Evolutionary conservation across 495 filamentous ascomycete genomes (phyloP).

Genomic region (Annulohypoxylon maeteangense): DNA sequence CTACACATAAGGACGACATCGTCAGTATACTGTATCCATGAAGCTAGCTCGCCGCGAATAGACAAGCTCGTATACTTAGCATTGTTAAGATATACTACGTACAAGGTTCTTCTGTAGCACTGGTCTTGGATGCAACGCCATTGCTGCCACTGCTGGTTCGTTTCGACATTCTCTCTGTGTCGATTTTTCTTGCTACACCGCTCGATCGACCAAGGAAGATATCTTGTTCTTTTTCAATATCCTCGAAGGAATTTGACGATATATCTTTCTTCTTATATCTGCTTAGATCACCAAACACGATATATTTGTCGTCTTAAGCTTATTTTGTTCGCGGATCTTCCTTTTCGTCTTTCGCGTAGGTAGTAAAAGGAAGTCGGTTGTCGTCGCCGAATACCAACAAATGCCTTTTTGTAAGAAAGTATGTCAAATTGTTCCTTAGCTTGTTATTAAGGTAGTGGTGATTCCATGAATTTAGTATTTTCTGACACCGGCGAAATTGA

Average conservation of each 20-base stretch:
- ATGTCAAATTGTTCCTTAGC: neutral
- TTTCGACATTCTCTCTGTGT: slow-evolving; percentile 59
- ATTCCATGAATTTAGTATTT: neutral
- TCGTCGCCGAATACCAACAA: neutral
- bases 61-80: neutral
- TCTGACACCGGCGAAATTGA: neutral
- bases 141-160: slow-evolving; percentile 55
- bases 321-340: neutral
- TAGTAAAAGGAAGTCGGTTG: neutral
- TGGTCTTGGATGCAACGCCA: slow-evolving; percentile 54
- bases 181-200: slow-evolving; percentile 10
- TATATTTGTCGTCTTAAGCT: neutral
- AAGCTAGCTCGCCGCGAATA: neutral
- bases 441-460: too few relatives aligned
- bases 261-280: neutral
- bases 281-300: neutral
- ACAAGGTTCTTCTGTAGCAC: slow-evolving; percentile 44
- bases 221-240: neutral
- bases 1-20: slow-evolving; percentile 51
- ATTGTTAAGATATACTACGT: slow-evolving; percentile 27
- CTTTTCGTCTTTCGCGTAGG: neutral
- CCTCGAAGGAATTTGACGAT: neutral
- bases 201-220: neutral
- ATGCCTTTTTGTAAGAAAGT: neutral
- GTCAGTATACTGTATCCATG: slow-evolving; percentile 12